Conservation (phyloP, 768 basidiomycete species). For the Amanita muscaria region DNA sequence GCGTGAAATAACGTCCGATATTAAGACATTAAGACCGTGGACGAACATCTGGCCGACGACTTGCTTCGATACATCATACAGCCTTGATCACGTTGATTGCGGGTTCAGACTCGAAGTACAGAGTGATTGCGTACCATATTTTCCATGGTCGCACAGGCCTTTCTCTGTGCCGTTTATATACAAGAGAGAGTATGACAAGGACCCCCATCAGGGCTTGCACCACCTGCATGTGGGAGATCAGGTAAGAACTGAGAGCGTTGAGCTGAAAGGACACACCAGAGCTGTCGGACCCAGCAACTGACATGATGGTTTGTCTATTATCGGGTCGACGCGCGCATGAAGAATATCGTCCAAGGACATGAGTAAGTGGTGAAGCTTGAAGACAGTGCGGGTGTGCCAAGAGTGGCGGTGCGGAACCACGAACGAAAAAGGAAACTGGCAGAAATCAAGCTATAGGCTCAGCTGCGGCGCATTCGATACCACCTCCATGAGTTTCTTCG, state of each 20-base stretch:
- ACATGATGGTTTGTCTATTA: slow-evolving; percentile 42
- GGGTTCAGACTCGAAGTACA: neutral
- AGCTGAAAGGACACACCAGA: slow-evolving; percentile 26
- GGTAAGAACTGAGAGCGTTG: slow-evolving; percentile 35
- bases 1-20: slow-evolving; percentile 69
- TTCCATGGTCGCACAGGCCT: slow-evolving; percentile 79
- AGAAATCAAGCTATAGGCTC: too few species aligned
- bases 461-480: neutral
- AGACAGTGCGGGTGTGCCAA: too few species aligned
- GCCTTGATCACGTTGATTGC: slow-evolving; percentile 33
- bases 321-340: slow-evolving; percentile 13
- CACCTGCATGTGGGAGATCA: slow-evolving; percentile 52
- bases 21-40: slow-evolving; percentile 68
- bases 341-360: slow-evolving; percentile 12
- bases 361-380: neutral
- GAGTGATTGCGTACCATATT: slow-evolving; percentile 60
- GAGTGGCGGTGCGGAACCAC: too few species aligned
- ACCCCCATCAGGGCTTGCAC: slow-evolving; percentile 88
- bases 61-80: slow-evolving; percentile 93
- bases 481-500: slow-evolving; percentile 40
- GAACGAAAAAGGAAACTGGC: too few species aligned
- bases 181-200: slow-evolving; percentile 77
- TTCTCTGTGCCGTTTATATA: slow-evolving; percentile 86
- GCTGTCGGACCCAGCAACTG: slow-evolving; percentile 44
- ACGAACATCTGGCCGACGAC: slow-evolving; percentile 79